Evolutionary conservation across 331 rosid genomes (phyloP), one percentile per base, ranked within the genome.

Genomic region (Arachis monticola): DNA sequence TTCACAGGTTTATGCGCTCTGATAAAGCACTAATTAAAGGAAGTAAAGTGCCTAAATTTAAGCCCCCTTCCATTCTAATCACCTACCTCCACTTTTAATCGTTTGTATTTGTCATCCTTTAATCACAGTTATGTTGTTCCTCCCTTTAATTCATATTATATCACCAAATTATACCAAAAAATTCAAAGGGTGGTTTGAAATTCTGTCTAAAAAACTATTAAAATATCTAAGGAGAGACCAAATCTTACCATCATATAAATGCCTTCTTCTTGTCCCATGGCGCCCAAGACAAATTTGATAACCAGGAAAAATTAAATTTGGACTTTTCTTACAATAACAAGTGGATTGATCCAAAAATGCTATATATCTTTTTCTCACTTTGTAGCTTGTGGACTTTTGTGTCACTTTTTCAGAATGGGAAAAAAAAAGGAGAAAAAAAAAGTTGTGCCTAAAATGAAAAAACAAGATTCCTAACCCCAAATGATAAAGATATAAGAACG

Each of bases 401-500:
- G 78, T 42, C 81, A 52, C 84, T 32, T 72, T 76, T 75, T 66
- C 10, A 72, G 59, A 65, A 62, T 50, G 57, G 5, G 7, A 68
- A 4, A 12, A 35, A 32, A 35, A 35, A 4, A 3, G 51, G 12
- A 48, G 73, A 8, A 14, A 31, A 55, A 12, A 65, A 48, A 66
- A 46, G 31, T 38, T 47, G 40, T 79, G 73, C 68, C 76, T 1
- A 53, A 66, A 60, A 57, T 70, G 65, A 42, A 64, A 75, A 73
- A 86, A 73, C 66, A 80, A 75, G 87, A 88, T 85, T 85, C 84
- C 83, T 84, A 59, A 77, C 62, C 45, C 53, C 71, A 67, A 64
- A 60, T 63, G 6, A 51, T 51, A 79, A 76, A 67, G 84, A 55
- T 35, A 51, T 41, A 70, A 85, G 40, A 35, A 77, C 71, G 82